Conservation (phyloP, 805 yeast genomes). For the Sugiyamaella americana region DNA sequence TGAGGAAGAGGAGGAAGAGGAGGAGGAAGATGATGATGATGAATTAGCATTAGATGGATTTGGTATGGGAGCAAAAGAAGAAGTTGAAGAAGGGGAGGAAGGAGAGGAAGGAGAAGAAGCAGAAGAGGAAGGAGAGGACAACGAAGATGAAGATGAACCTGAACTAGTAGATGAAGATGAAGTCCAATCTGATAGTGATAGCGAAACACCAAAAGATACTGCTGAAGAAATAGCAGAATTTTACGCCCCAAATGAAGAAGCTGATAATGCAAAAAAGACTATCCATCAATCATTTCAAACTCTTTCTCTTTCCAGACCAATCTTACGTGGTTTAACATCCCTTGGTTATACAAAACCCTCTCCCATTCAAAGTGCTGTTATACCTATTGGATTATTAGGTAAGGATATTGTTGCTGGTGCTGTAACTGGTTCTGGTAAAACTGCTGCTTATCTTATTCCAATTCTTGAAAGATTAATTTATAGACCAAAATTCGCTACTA, state of each 20-base stretch:
- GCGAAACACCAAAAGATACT: conserved; percentile 49
- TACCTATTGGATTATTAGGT: conserved; percentile 89
- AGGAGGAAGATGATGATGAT: conserved; percentile 32
- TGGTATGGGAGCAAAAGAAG: conserved; percentile 29
- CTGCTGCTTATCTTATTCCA: conserved; percentile 97
- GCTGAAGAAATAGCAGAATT: conserved; percentile 79
- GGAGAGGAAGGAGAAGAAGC: conserved; percentile 22
- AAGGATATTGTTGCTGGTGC: conserved; percentile 99
- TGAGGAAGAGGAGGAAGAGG: conserved; percentile 26
- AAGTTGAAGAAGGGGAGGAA: conserved; percentile 31
- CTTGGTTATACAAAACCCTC: conserved; percentile 86
- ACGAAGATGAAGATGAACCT: conserved; percentile 32
- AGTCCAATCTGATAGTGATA: conserved; percentile 28
- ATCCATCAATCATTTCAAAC: conserved; percentile 65
- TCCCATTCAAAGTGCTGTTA: conserved; percentile 88
- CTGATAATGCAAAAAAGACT: conserved; percentile 46
- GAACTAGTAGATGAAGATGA: conserved; percentile 21
- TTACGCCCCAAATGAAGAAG: conserved; percentile 55
- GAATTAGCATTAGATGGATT: conserved; percentile 40
- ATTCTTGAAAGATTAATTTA: conserved; percentile 85
- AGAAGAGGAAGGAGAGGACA: conserved; percentile 29
- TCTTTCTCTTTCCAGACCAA: conserved; percentile 81
- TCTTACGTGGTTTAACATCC: conserved; percentile 71
- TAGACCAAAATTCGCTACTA: conserved; percentile 74
- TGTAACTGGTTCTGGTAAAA: conserved; percentile 98